Conservation (phyloP, 228 moss, liverwort and hornwort genomes). For the Sphagnum fallax region DNA sequence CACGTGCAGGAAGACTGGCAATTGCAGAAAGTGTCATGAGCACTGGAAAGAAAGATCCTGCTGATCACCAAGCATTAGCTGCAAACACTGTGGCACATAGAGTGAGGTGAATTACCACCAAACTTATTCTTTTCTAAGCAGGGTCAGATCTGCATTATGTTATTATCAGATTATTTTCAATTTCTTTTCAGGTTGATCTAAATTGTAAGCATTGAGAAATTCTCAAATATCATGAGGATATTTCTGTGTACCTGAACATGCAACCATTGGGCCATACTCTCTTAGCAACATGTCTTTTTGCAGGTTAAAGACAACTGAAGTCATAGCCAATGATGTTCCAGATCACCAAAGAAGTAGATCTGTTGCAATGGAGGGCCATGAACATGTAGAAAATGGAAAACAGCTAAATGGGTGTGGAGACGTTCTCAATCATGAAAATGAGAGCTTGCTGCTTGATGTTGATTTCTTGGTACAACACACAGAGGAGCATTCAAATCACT, state of each 20-base stretch:
- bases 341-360: neutral
- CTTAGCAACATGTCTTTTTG: neutral
- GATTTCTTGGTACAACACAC: constrained; percentile 41
- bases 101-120: constrained; percentile 20
- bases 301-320: neutral
- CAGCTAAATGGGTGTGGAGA: neutral
- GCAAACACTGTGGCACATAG: constrained; percentile 18
- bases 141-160: too few relatives aligned
- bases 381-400: neutral
- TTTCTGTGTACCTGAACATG: too few relatives aligned
- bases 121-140: too few relatives aligned
- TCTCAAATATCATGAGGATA: too few relatives aligned
- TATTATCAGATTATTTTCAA: too few relatives aligned
- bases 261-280: too few relatives aligned
- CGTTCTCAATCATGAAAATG: constrained; percentile 12
- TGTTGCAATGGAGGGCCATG: neutral
- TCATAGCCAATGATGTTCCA: neutral
- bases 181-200: too few relatives aligned
- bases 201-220: too few relatives aligned
- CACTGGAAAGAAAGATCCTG: constrained; percentile 14
- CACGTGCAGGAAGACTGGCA: constrained; percentile 84
- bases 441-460: constrained; percentile 37
- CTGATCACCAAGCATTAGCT: constrained; percentile 13
- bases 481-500: constrained; percentile 51
- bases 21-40: constrained; percentile 26